Percentiles rank a stretch among this genome's conserved stretches.
These are phyloP conservation scores for Micromonas pusilla DNA, from an alignment of 139 green algal genomes.

Conservation along the genomic window DNA sequence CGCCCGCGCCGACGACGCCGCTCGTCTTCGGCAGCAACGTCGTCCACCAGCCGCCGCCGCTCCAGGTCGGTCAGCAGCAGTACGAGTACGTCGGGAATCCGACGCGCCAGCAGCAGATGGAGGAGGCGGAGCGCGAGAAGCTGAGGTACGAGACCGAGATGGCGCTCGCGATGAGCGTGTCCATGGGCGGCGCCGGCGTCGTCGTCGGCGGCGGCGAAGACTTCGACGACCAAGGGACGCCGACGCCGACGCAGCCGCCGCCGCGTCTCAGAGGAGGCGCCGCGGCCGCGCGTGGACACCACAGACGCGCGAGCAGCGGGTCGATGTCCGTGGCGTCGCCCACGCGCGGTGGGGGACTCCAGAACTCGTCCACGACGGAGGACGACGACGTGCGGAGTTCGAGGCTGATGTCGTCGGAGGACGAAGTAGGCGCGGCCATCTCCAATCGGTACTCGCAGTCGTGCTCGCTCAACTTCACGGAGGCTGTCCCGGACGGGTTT, in stretches of 20 bases:
- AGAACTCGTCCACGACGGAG: neutral
- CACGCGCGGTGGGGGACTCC: neutral
- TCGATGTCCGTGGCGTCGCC: neutral
- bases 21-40: too few species aligned
- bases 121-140: neutral
- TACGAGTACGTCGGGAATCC: neutral
- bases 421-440: neutral
- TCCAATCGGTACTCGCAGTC: neutral
- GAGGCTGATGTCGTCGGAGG: neutral
- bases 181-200: neutral
- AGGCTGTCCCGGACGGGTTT: slow-evolving; percentile 1
- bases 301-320: neutral
- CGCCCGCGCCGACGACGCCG: too few species aligned
- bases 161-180: slow-evolving; percentile 6
- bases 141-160: neutral
- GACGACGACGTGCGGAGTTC: neutral
- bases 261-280: too few species aligned
- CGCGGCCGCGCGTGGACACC: too few species aligned
- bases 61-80: neutral
- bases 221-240: neutral
- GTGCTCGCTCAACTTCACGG: neutral
- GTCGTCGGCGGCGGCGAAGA: too few species aligned
- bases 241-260: too few species aligned
- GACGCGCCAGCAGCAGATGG: neutral
- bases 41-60: neutral